Evolutionary conservation across 208 protist genomes (phyloP).

Genomic region (Leishmania martiniquensis): DNA sequence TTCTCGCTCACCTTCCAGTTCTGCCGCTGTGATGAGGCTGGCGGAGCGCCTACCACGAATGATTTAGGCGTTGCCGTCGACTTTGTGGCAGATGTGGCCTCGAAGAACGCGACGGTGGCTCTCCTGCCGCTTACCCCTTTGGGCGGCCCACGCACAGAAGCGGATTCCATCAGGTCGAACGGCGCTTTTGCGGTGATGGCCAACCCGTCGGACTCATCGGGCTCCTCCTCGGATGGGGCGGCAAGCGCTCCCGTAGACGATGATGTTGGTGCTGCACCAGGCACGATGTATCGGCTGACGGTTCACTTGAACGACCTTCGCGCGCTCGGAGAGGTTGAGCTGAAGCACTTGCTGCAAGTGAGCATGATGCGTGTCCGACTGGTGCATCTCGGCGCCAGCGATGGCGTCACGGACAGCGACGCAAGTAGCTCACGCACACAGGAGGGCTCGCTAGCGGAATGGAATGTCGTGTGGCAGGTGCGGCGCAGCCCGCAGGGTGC

Average conservation of each 20-base stretch:
- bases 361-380: constrained; percentile 44
- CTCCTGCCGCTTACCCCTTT: constrained; percentile 3
- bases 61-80: constrained; percentile 12
- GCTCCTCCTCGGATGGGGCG: not conserved
- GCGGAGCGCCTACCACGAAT: not conserved
- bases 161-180: not conserved
- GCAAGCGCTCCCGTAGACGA: not conserved
- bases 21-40: not conserved
- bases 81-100: constrained; percentile 62
- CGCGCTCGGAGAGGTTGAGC: constrained; percentile 16
- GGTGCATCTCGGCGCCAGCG: not conserved
- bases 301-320: constrained; percentile 13
- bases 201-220: not conserved
- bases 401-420: not conserved
- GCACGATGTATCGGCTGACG: constrained; percentile 6
- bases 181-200: not conserved
- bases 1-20: constrained; percentile 1
- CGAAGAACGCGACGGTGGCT: constrained; percentile 16
- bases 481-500: constrained; percentile 19
- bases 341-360: constrained; percentile 67
- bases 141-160: not conserved
- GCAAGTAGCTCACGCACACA: not conserved
- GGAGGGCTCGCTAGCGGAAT: not conserved
- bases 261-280: not conserved
- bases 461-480: constrained; percentile 39